These are phyloP conservation scores for Yamadazyma philogaea DNA, from an alignment of 805 yeast genomes.

Conservation along the genomic window DNA sequence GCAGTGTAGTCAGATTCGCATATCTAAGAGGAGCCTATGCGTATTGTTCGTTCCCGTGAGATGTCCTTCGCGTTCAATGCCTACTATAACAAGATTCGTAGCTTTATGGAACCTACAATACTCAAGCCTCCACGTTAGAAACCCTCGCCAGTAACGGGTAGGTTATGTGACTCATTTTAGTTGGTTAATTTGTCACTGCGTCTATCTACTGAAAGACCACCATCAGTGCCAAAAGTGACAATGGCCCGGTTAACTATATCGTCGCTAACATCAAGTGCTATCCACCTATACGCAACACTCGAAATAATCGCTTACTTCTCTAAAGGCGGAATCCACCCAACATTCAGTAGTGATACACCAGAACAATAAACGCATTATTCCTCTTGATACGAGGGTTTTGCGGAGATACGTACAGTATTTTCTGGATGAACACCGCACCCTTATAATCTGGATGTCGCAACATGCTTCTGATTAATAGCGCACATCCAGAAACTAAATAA, in stretches of 20 bases:
- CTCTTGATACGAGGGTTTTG: slow-evolving; percentile 13
- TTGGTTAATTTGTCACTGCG: slow-evolving; percentile 6
- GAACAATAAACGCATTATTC: slow-evolving; percentile 11
- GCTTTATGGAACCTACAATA: background rate
- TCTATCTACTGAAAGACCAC: slow-evolving; percentile 23
- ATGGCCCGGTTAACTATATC: slow-evolving; percentile 7
- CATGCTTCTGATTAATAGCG: too few relatives aligned
- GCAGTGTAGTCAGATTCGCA: background rate
- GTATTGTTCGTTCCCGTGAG: background rate
- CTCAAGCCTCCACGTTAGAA: background rate
- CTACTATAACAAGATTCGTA: background rate
- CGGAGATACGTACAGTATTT: slow-evolving; percentile 12
- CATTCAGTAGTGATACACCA: slow-evolving; percentile 15
- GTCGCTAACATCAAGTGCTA: slow-evolving; percentile 11
- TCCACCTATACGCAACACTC: slow-evolving; percentile 12
- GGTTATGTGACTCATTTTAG: background rate
- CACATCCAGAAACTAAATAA: too few relatives aligned
- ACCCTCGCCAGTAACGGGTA: too few relatives aligned
- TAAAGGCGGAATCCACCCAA: slow-evolving; percentile 13
- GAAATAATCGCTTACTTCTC: slow-evolving; percentile 14
- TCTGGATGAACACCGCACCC: too few relatives aligned
- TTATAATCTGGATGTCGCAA: too few relatives aligned
- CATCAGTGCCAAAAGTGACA: slow-evolving; percentile 12
- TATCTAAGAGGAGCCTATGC: background rate
- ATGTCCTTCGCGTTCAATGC: background rate